These are phyloP conservation scores for Penstemon eatonii DNA, from an alignment of 257 asterid species.

Conservation along the genomic window DNA sequence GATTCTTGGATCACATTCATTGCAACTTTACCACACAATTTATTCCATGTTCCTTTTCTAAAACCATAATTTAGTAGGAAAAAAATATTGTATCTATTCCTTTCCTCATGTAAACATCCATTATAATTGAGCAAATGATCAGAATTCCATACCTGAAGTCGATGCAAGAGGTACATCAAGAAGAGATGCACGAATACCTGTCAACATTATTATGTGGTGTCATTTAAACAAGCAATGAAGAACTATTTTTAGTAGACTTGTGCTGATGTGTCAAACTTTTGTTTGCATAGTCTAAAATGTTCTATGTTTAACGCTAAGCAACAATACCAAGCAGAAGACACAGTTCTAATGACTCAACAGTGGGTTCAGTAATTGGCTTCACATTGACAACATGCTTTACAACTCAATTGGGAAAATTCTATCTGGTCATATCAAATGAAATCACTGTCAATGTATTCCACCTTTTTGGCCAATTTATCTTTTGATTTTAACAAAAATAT, in stretches of 20 bases:
- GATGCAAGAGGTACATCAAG: conserved; percentile 98
- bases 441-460: no score
- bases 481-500: neutral
- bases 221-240: conserved; percentile 15
- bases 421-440: neutral
- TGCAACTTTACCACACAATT: neutral
- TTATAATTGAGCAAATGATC: conserved; percentile 23
- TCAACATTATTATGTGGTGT: conserved; percentile 31
- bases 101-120: neutral
- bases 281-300: neutral
- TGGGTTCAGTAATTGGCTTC: neutral
- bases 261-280: neutral
- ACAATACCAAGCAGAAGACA: conserved; percentile 7
- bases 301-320: neutral
- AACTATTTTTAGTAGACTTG: conserved; percentile 19
- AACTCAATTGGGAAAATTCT: neutral
- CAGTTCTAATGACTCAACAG: neutral
- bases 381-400: conserved; percentile 1
- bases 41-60: conserved; percentile 11
- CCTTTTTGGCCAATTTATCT: no score
- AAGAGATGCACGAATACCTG: conserved; percentile 99
- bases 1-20: neutral
- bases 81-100: neutral
- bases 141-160: conserved; percentile 77
- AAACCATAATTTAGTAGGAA: neutral